These are phyloP conservation scores for Pythium utonaiense DNA, from an alignment of 352 stramenopile species.

Conservation along the genomic window DNA sequence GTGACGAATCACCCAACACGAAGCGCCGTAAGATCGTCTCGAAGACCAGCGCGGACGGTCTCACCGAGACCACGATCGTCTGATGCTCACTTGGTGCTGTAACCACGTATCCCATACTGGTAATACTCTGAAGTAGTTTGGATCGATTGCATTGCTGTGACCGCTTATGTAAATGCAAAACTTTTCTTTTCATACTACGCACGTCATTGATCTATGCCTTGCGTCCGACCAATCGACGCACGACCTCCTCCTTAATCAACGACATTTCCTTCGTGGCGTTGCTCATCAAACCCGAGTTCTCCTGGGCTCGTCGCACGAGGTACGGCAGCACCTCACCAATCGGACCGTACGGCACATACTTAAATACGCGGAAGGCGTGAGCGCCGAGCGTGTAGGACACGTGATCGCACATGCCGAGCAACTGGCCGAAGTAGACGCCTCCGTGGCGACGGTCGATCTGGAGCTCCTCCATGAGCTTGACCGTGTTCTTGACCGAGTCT, in stretches of 20 bases:
- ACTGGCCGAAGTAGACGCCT: slow-evolving; percentile 95
- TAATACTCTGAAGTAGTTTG: no score
- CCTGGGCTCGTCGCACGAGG: slow-evolving; percentile 94
- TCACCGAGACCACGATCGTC: slow-evolving; percentile 15
- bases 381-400: slow-evolving; percentile 94
- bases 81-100: no score
- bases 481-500: slow-evolving; percentile 90
- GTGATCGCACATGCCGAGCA: slow-evolving; percentile 98
- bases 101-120: no score
- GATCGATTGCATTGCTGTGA: no score
- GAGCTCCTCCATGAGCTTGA: slow-evolving; percentile 89
- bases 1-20: slow-evolving; percentile 9
- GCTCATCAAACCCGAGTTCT: slow-evolving; percentile 93
- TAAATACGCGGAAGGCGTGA: slow-evolving; percentile 94
- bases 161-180: slow-evolving; percentile 11
- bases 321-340: slow-evolving; percentile 97
- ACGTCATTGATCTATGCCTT: slow-evolving; percentile 10
- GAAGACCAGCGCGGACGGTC: slow-evolving; percentile 5
- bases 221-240: slow-evolving; percentile 36
- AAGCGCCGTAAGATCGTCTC: slow-evolving; percentile 19
- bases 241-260: slow-evolving; percentile 66
- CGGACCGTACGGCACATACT: slow-evolving; percentile 97
- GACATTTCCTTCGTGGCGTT: slow-evolving; percentile 72
- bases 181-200: slow-evolving; percentile 4
- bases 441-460: slow-evolving; percentile 69